Conservation (phyloP, 805 yeast species). For the Candida maris region DNA sequence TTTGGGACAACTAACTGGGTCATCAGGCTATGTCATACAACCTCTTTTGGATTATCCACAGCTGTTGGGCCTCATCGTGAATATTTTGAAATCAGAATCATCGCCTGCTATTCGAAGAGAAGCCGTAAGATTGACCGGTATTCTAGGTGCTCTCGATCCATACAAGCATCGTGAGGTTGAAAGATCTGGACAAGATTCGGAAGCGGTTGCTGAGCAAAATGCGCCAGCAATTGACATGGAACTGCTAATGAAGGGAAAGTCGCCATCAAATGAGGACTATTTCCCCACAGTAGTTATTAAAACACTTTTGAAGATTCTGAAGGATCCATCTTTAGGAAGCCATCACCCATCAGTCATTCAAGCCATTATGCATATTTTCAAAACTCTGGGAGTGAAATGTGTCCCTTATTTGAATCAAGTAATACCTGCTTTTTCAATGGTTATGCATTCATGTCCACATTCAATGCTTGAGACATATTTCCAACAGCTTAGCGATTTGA, state of each 20-base stretch:
- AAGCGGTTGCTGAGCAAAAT: conserved; percentile 61
- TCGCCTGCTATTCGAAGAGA: conserved; percentile 76
- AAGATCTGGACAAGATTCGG: conserved; percentile 39
- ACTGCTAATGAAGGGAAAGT: conserved; percentile 86
- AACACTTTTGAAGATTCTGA: conserved; percentile 75
- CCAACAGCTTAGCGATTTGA: conserved; percentile 78
- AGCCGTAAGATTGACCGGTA: conserved; percentile 85
- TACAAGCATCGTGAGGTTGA: conserved; percentile 92
- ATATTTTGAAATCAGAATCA: conserved; percentile 76
- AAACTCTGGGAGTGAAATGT: conserved; percentile 82
- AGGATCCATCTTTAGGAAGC: conserved; percentile 77
- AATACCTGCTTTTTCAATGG: conserved; percentile 80
- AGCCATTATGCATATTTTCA: conserved; percentile 87
- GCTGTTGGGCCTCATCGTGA: conserved; percentile 73
- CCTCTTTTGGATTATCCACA: conserved; percentile 92
- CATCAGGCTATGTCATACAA: conserved; percentile 92
- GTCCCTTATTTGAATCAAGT: conserved; percentile 86
- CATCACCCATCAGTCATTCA: conserved; percentile 94
- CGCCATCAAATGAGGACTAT: conserved; percentile 89
- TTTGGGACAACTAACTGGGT: conserved; percentile 81
- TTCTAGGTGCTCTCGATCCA: conserved; percentile 95
- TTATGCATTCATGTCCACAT: conserved; percentile 78
- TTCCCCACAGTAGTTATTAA: conserved; percentile 93
- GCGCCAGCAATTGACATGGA: conserved; percentile 91
- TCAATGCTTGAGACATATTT: conserved; percentile 83